A percentile compares a stretch with the other conserved stretches of the same genome.
phyloP scores from a whole-genome alignment of 208 protist species.

The Trypanosoma cruzi region DNA sequence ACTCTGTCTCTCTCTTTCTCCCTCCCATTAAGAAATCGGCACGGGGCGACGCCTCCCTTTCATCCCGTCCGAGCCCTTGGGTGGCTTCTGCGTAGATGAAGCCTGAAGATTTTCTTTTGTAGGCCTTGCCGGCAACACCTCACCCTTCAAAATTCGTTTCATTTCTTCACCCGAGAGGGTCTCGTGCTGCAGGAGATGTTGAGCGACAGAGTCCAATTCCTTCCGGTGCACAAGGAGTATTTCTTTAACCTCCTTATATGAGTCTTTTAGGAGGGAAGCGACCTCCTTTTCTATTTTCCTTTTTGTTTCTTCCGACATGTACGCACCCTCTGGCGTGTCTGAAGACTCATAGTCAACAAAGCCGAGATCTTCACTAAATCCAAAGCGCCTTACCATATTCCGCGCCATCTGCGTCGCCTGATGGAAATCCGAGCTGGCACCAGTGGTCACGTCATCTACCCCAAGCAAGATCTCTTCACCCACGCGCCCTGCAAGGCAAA shows the following conservation, averaged over 20 bases:
- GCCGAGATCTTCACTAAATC: slow-evolving; percentile 88
- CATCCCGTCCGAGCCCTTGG: slow-evolving; percentile 21
- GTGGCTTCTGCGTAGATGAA: slow-evolving; percentile 25
- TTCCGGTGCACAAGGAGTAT: slow-evolving; percentile 62
- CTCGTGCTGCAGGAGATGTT: slow-evolving; percentile 87
- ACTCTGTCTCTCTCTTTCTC: too few species aligned
- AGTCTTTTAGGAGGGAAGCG: slow-evolving; percentile 58
- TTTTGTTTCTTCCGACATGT: slow-evolving; percentile 93
- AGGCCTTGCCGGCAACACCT: slow-evolving; percentile 52
- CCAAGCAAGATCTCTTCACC: slow-evolving; percentile 98
- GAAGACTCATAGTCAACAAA: slow-evolving; percentile 85
- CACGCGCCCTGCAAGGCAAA: slow-evolving; percentile 91
- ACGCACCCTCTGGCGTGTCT: slow-evolving; percentile 77
- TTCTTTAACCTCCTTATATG: slow-evolving; percentile 75
- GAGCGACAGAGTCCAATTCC: slow-evolving; percentile 76
- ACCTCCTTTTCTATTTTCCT: slow-evolving; percentile 87
- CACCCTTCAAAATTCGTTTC: slow-evolving; percentile 72
- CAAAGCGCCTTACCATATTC: slow-evolving; percentile 91
- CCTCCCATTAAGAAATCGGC: slow-evolving; percentile 37
- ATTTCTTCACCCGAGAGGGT: slow-evolving; percentile 85
- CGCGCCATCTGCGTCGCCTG: slow-evolving; percentile 89
- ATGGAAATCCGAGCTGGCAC: slow-evolving; percentile 90
- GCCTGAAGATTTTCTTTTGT: slow-evolving; percentile 32
- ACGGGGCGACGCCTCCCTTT: slow-evolving; percentile 37
- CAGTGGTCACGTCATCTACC: slow-evolving; percentile 93